Percentiles rank a stretch among this genome's conserved stretches.
phyloP scores from a whole-genome alignment of 768 basidiomycete species.

The Amyloporia xantha region DNA sequence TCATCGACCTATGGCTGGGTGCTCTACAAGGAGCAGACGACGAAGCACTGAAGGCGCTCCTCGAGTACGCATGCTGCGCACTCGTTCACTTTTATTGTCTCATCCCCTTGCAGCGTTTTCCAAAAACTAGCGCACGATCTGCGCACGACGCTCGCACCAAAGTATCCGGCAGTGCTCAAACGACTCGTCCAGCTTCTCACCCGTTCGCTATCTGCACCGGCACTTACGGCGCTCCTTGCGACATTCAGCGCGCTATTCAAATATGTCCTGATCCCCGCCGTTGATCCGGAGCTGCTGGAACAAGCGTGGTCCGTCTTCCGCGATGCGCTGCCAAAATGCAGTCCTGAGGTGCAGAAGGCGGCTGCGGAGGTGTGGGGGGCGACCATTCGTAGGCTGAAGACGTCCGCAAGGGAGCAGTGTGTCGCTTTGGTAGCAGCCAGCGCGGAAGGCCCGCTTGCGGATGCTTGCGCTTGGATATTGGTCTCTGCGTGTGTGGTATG shows the following conservation, averaged over 20 bases:
- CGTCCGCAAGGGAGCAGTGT: conserved; percentile 46
- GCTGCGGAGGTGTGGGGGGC: conserved; percentile 87
- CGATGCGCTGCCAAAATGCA: conserved; percentile 47
- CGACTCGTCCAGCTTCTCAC: conserved; percentile 52
- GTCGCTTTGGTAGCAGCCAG: conserved; percentile 44
- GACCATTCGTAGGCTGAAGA: conserved; percentile 65
- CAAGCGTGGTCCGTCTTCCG: conserved; percentile 56
- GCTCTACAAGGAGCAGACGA: conserved; percentile 57
- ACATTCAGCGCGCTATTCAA: conserved; percentile 68
- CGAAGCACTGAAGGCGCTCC: conserved; percentile 64
- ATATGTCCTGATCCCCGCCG: conserved; percentile 61
- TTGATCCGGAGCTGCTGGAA: conserved; percentile 43
- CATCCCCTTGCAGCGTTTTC: conserved; percentile 40
- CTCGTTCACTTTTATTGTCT: not conserved
- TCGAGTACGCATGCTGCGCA: conserved; percentile 50
- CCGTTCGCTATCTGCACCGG: conserved; percentile 49
- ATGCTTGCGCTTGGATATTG: conserved; percentile 66
- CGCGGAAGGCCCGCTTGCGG: conserved; percentile 44
- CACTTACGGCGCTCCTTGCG: conserved; percentile 57
- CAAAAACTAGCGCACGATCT: conserved; percentile 78
- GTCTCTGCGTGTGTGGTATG: conserved; percentile 75
- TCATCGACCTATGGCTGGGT: conserved; percentile 57
- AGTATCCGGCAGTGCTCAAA: conserved; percentile 49
- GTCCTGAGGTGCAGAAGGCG: conserved; percentile 66
- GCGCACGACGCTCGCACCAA: conserved; percentile 64